Base-by-base conservation (phyloP, 2,329 filamentous ascomycete genomes). In the Penicillium capsulatum region DNA sequence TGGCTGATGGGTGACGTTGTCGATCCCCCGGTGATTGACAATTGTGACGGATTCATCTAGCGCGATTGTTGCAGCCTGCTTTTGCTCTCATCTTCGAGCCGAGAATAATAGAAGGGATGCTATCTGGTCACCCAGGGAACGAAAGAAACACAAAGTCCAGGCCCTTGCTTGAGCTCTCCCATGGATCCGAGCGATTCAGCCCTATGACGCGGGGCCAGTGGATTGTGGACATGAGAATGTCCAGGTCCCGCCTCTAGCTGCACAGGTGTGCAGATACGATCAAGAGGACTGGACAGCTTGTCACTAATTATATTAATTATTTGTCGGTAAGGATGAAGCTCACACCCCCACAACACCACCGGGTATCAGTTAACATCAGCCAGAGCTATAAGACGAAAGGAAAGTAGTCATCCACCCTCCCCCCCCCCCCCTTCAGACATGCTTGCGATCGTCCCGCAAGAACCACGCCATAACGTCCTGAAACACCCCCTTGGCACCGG, bases 381-480 rank as follows among this genome's bases (percentile, higher is more conserved):
- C 19, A 5, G 10, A 40, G 29, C 16, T 15, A 35, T 15, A 15
- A 40, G 14, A 26, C 15, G 8, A 20, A 36, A 11, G n/a, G 17
- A 31, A 10, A 13, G 33, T 17, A 30, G 15, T 13, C 38, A 29
- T 26, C 16, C 7, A 17, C 29, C n/a, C 27, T 7, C 13, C 8
- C 27, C 8, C 8, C 13, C 6, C n/a, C 13, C 29, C 29, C 3
- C 6, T 17, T 42, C 32, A 55, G 11, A 44, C 28, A 38, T 43
- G 39, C 38, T 63, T 63, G 40, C 61, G 59, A 33, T 63, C 38
- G 8, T 52, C 68, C 40, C 78, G 69, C 58, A 94, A 61, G 69
- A 94, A 86, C 89, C 90, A 96, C 55, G 77, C 76, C 66, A 94
- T 87, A 9, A 94, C 74, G 63, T 85, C 86, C 55, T 76, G 70